Percentiles rank a stretch among this genome's conserved stretches.
Evolutionary conservation across 1,284 basidiomycete genomes (phyloP).

Genomic region (Trametes sp.): DNA sequence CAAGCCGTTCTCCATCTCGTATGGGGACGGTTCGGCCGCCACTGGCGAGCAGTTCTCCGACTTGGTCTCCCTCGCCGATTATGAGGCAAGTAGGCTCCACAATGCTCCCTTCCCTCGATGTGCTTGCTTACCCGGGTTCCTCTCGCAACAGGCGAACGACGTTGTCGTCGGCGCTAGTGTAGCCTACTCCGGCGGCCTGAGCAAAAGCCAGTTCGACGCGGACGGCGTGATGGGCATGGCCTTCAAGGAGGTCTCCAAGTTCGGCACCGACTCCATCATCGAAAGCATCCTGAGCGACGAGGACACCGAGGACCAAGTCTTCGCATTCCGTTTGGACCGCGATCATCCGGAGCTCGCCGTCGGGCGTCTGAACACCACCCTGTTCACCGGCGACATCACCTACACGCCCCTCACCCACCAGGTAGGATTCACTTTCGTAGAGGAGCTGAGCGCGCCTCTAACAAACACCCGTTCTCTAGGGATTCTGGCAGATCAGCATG

Average conservation of each 20-base stretch:
- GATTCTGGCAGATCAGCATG: conserved; percentile 39
- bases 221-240: conserved; percentile 45
- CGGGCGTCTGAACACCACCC: conserved; percentile 43
- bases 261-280: conserved; percentile 33
- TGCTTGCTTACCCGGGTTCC: not conserved
- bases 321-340: conserved; percentile 48
- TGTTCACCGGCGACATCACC: conserved; percentile 35
- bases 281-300: conserved; percentile 33
- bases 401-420: conserved; percentile 33
- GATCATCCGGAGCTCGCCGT: conserved; percentile 48
- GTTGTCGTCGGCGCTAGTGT: conserved; percentile 36
- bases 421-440: conserved; percentile 15
- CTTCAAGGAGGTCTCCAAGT: conserved; percentile 37
- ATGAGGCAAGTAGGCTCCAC: conserved; percentile 46
- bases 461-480: conserved; percentile 15
- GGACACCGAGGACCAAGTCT: conserved; percentile 39
- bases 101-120: conserved; percentile 2
- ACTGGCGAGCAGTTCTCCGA: conserved; percentile 46
- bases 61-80: conserved; percentile 41
- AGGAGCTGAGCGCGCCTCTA: not conserved
- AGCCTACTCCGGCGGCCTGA: conserved; percentile 36
- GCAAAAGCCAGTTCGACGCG: conserved; percentile 32
- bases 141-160: conserved; percentile 24
- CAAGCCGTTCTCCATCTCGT: conserved; percentile 40
- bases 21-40: conserved; percentile 46